A percentile compares a stretch with the other conserved stretches of the same genome.
These are phyloP conservation scores for Taphrina communis DNA, from an alignment of 1,139 yeast genomes.

Conservation along the genomic window DNA sequence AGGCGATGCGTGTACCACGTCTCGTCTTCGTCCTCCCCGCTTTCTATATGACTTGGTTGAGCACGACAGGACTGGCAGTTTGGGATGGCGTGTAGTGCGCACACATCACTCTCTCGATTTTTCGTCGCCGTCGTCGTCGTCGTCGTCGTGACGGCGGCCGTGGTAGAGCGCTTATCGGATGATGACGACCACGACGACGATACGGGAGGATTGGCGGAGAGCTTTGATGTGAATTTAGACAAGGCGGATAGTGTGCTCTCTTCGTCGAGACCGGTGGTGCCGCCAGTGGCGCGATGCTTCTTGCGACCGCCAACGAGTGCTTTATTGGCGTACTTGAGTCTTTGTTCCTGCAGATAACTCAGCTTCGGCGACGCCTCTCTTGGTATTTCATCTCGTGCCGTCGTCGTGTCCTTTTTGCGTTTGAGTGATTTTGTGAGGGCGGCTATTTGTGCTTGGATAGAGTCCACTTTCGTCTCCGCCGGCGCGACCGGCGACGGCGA, in stretches of 20 bases:
- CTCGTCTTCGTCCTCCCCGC: conserved; percentile 46
- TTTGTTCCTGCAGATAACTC: conserved; percentile 45
- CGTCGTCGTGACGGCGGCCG: too few relatives aligned
- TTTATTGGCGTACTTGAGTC: conserved; percentile 43
- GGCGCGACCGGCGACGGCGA: conserved; percentile 11
- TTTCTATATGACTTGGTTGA: not conserved
- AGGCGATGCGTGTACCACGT: conserved; percentile 44
- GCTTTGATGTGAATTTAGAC: conserved; percentile 48
- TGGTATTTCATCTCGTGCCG: not conserved
- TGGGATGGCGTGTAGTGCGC: conserved; percentile 45
- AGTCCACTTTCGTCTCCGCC: not conserved
- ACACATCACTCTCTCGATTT: not conserved
- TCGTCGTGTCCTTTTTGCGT: conserved; percentile 7
- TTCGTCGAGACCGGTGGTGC: conserved; percentile 41
- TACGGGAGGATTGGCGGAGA: conserved; percentile 41
- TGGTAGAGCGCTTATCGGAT: too few relatives aligned
- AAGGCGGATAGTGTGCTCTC: conserved; percentile 46
- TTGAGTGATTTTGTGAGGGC: conserved; percentile 32
- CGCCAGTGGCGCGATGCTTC: conserved; percentile 28
- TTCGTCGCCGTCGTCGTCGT: not conserved
- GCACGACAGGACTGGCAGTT: conserved; percentile 47
- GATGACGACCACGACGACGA: not conserved
- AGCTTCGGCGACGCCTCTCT: conserved; percentile 34
- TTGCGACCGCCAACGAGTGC: conserved; percentile 40
- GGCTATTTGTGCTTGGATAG: conserved; percentile 28